Conservation (phyloP, 225 moss, liverwort and hornwort genomes). For the Climacium dendroides region DNA sequence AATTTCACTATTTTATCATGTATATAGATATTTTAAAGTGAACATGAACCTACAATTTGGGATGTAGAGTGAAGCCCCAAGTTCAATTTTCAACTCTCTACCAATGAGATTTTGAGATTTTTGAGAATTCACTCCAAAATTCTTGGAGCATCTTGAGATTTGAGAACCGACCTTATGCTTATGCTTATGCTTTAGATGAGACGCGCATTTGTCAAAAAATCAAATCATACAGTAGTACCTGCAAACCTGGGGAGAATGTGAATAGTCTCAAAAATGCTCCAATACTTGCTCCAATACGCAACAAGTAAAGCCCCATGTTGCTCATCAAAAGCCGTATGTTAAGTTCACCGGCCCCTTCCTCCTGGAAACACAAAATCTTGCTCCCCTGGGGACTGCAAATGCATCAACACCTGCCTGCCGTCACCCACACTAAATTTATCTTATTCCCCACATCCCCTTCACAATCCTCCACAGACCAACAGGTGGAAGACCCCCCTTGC, state of each 20-base stretch:
- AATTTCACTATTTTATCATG: too few relatives aligned
- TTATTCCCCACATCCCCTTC: background rate
- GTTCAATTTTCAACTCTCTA: background rate
- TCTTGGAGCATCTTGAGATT: too few relatives aligned
- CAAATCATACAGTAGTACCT: background rate
- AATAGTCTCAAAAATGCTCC: background rate
- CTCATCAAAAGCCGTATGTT: background rate
- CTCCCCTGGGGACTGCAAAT: background rate
- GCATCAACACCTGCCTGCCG: background rate
- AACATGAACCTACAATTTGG: background rate
- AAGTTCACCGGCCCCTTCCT: too few relatives aligned
- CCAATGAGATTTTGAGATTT: background rate
- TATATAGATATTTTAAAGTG: too few relatives aligned
- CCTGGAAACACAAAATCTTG: background rate
- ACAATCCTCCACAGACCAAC: background rate
- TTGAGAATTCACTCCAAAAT: background rate
- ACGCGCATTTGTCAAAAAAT: background rate
- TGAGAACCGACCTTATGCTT: background rate
- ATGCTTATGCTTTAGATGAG: too few relatives aligned
- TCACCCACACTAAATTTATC: background rate
- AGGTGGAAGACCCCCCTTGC: background rate
- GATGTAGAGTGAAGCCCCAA: background rate
- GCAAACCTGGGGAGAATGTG: background rate
- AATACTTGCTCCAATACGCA: background rate
- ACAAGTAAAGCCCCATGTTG: background rate